Evolutionary conservation across 768 basidiomycete genomes (phyloP).

Genomic region (Ramaria sp.): DNA sequence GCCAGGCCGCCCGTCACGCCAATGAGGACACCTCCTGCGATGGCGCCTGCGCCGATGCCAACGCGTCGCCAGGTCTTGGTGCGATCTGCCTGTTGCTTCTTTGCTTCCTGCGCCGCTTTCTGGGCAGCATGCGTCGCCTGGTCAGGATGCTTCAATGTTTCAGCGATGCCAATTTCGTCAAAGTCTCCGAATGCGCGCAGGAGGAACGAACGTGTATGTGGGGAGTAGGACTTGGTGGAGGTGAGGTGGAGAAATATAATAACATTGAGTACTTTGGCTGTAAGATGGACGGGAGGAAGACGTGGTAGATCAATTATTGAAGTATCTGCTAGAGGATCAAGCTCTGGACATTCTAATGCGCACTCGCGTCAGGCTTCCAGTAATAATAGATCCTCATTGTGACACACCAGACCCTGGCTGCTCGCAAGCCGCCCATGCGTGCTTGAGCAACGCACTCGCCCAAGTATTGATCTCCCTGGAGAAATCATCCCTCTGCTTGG

Average conservation of each 20-base stretch:
- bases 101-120: conserved; percentile 28
- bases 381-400: neutral
- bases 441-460: conserved; percentile 31
- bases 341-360: conserved; percentile 25
- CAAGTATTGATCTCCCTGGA: conserved; percentile 29
- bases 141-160: conserved; percentile 39
- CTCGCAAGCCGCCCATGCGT: conserved; percentile 35
- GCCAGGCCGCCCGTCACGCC: conserved; percentile 51
- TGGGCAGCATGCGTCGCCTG: conserved; percentile 33
- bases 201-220: conserved; percentile 35
- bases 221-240: conserved; percentile 35
- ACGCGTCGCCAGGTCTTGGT: conserved; percentile 31
- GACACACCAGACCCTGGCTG: conserved; percentile 28
- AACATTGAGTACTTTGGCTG: conserved; percentile 35
- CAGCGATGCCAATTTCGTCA: conserved; percentile 34
- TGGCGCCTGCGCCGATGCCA: conserved; percentile 40
- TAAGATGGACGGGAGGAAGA: conserved; percentile 26
- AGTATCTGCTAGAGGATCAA: conserved; percentile 35
- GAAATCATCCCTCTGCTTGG: conserved; percentile 21
- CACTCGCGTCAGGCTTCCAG: conserved; percentile 15
- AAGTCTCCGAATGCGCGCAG: conserved; percentile 27
- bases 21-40: conserved; percentile 43
- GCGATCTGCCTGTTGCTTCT: conserved; percentile 29
- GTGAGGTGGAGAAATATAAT: conserved; percentile 42
- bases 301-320: conserved; percentile 29